These are phyloP conservation scores for Polyporus arcularius DNA, from an alignment of 768 basidiomycete species.

Conservation along the genomic window DNA sequence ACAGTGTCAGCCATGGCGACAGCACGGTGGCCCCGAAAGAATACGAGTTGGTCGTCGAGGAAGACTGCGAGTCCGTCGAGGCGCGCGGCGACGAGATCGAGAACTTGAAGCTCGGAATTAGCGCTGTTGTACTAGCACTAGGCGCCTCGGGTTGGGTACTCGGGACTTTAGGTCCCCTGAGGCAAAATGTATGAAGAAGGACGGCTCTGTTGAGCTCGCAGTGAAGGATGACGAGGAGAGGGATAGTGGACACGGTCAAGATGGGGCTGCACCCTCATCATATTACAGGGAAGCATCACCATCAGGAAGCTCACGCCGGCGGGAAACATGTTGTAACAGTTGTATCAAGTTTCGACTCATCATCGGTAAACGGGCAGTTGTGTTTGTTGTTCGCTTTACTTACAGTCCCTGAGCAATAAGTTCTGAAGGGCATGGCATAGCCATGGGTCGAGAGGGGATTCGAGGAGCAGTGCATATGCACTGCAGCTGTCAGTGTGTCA, in stretches of 20 bases:
- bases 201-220: not conserved
- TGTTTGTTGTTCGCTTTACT: too few species aligned
- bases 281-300: conserved; percentile 5
- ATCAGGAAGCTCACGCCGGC: conserved; percentile 5
- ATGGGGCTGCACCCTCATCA: conserved; percentile 7
- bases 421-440: too few species aligned
- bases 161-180: too few species aligned
- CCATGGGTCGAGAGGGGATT: too few species aligned
- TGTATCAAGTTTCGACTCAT: conserved; percentile 1
- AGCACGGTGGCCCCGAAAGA: not conserved
- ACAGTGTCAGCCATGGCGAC: conserved; percentile 16
- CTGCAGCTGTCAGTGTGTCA: too few species aligned
- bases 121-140: not conserved
- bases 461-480: too few species aligned
- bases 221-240: not conserved
- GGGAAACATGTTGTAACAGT: not conserved
- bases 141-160: too few species aligned
- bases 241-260: not conserved
- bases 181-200: not conserved
- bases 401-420: too few species aligned
- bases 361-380: not conserved
- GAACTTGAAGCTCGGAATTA: not conserved
- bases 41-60: not conserved
- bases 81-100: conserved; percentile 17
- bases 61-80: conserved; percentile 40